These are phyloP conservation scores for Pulicaria dysenterica DNA, from an alignment of 129 eudicot species.

Conservation along the genomic window DNA sequence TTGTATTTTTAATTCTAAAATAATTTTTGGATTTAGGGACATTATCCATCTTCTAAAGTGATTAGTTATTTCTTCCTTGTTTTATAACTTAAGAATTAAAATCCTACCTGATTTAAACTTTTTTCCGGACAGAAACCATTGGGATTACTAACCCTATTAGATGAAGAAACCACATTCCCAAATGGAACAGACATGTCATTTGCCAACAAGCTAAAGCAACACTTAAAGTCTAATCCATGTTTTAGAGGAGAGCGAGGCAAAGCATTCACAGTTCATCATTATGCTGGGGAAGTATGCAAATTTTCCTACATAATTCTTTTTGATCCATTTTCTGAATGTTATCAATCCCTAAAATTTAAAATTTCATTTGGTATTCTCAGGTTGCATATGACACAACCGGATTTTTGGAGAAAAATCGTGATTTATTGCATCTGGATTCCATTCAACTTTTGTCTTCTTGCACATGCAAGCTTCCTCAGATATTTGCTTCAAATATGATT, in stretches of 20 bases:
- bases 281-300: conserved; percentile 85
- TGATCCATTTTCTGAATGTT: conserved; percentile 19
- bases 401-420: conserved; percentile 77
- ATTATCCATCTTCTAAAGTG: neutral
- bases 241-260: conserved; percentile 81
- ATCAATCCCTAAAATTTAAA: conserved; percentile 8
- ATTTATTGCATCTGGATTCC: conserved; percentile 60
- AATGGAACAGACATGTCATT: conserved; percentile 77
- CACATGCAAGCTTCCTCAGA: conserved; percentile 56
- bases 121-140: conserved; percentile 72
- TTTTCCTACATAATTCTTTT: conserved; percentile 7
- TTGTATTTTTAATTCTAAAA: neutral
- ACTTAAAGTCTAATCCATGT: conserved; percentile 58
- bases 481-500: conserved; percentile 66
- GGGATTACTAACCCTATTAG: conserved; percentile 70
- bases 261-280: conserved; percentile 77
- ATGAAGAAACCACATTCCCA: conserved; percentile 92
- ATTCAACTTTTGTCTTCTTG: conserved; percentile 75
- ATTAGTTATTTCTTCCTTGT: no score
- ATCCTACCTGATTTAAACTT: neutral
- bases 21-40: conserved; percentile 17
- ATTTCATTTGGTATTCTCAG: conserved; percentile 40
- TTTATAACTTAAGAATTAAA: no score
- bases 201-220: conserved; percentile 82
- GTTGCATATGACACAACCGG: conserved; percentile 75